Evolutionary conservation across 2,329 filamentous ascomycete genomes (phyloP).

Genomic region (Purpureocillium takamizusanense): DNA sequence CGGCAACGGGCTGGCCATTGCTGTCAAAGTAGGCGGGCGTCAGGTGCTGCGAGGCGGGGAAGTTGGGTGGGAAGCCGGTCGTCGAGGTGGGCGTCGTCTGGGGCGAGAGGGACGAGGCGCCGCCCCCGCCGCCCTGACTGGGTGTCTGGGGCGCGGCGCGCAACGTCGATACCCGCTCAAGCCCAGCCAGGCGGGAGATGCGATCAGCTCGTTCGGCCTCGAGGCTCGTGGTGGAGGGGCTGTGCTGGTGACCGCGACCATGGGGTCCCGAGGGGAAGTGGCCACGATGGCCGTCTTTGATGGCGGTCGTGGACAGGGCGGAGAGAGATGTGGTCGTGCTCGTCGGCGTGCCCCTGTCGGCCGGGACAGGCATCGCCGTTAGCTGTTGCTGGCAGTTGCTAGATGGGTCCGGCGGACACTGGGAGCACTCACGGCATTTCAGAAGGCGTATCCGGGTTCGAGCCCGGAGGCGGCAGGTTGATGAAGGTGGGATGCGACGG

Average conservation of each 20-base stretch:
- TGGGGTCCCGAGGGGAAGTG: conserved; percentile 49
- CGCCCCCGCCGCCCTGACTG: conserved; percentile 15
- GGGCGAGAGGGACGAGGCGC: conserved; percentile 29
- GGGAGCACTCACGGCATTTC: conserved; percentile 68
- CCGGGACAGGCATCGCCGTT: neutral
- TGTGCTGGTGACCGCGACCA: conserved; percentile 49
- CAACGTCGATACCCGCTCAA: conserved; percentile 76
- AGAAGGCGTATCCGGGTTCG: conserved; percentile 76
- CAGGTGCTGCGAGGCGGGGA: conserved; percentile 28
- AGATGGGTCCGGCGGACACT: neutral
- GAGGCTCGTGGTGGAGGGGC: conserved; percentile 59
- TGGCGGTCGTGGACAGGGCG: conserved; percentile 83
- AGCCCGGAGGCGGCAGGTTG: conserved; percentile 74
- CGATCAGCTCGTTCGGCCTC: conserved; percentile 91
- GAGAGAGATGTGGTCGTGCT: conserved; percentile 88
- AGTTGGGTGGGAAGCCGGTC: conserved; percentile 31
- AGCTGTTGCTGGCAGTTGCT: neutral
- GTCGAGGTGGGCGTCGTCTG: conserved; percentile 44
- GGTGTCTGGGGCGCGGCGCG: conserved; percentile 38
- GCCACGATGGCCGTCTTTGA: conserved; percentile 92
- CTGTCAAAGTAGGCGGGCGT: conserved; percentile 74
- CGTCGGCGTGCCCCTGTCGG: conserved; percentile 67
- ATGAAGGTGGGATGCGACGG: conserved; percentile 57
- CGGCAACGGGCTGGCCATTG: conserved; percentile 57
- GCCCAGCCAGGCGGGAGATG: conserved; percentile 87